These are phyloP conservation scores for Talaromyces sp. DNA, from an alignment of 2,329 filamentous ascomycete genomes.

Conservation along the genomic window DNA sequence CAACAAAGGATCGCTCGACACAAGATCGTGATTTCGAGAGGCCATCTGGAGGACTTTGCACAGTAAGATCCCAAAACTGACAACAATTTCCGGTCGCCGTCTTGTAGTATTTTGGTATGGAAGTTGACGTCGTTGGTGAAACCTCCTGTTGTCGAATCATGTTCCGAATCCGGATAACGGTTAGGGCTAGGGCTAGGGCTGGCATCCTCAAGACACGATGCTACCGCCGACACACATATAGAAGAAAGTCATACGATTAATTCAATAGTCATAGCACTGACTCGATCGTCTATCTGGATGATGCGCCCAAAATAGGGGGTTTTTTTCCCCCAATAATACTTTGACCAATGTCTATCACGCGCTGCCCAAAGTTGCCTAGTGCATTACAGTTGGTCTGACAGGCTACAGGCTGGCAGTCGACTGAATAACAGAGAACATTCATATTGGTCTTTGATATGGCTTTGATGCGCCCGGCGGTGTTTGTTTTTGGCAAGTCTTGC, in stretches of 20 bases:
- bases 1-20: conserved; percentile 30
- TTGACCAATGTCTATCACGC: background rate
- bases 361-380: background rate
- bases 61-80: background rate
- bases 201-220: background rate
- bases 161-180: background rate
- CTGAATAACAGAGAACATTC: too few species aligned
- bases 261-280: too few species aligned
- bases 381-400: too few species aligned
- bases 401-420: background rate
- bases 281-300: too few species aligned
- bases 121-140: background rate
- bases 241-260: too few species aligned
- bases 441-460: too few species aligned
- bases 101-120: background rate
- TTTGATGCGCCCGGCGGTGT: background rate
- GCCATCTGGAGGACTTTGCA: background rate
- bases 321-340: background rate
- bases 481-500: background rate
- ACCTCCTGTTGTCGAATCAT: background rate
- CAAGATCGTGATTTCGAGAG: background rate
- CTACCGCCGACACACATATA: too few species aligned
- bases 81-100: background rate
- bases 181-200: background rate
- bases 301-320: too few species aligned